A percentile compares a stretch with the other conserved stretches of the same genome.
These are phyloP conservation scores for Prunus davidiana DNA, from an alignment of 306 rosid genomes.

Conservation along the genomic window DNA sequence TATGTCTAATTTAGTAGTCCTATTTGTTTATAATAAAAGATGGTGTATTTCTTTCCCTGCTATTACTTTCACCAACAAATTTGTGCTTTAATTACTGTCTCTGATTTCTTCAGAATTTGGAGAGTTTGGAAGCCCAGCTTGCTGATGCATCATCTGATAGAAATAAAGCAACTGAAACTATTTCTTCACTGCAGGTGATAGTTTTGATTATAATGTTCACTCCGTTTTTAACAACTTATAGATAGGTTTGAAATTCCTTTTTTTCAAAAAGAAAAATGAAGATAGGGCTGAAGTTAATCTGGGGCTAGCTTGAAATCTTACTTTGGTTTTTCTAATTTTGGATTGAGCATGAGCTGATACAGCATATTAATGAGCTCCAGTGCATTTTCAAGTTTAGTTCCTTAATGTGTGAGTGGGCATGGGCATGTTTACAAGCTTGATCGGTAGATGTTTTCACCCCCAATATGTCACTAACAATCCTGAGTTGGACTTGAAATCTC, in stretches of 20 bases:
- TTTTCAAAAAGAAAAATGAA: too few species aligned
- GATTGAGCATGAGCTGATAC: slow-evolving; percentile 3
- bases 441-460: neutral
- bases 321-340: neutral
- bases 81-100: slow-evolving; percentile 19
- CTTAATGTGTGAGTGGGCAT: neutral
- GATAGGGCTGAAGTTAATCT: neutral
- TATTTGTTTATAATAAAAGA: neutral
- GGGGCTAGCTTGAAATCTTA: neutral
- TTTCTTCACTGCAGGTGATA: slow-evolving; percentile 87
- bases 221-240: slow-evolving; percentile 4
- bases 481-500: neutral
- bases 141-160: slow-evolving; percentile 88
- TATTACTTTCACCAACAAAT: neutral
- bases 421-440: neutral
- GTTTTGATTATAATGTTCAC: slow-evolving; percentile 20
- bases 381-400: neutral
- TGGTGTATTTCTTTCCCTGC: slow-evolving; percentile 8
- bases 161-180: slow-evolving; percentile 79
- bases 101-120: slow-evolving; percentile 61
- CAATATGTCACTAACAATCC: neutral
- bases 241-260: neutral
- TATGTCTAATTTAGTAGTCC: slow-evolving; percentile 1
- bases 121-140: slow-evolving; percentile 90
- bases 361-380: neutral